Evolutionary conservation across 345 rosid species (phyloP), one percentile per base, ranked within the genome.

Genomic region (Turritis glabra): DNA sequence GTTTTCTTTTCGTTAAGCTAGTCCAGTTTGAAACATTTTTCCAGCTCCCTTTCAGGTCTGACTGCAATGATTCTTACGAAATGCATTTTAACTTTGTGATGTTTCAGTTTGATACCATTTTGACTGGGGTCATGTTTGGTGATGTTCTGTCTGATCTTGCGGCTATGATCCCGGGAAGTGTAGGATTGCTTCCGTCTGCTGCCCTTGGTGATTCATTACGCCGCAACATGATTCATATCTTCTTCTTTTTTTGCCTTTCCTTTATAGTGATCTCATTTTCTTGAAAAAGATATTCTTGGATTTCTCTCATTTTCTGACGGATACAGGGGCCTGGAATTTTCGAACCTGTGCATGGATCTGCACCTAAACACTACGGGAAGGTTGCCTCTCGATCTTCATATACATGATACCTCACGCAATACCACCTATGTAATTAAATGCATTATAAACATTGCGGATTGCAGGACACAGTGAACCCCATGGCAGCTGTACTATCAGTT

Each of bases 141-240:
- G 71, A 73, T 64, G 64, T 73, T 11, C 55, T 73, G 12, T 73
- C 77, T 54, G 65, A 73, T 73, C 71, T 64, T 3, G 71, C 77
- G 19, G 64, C 77, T 30, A 37, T 54, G 37, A 73, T 73, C 30
- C 71, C 77, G 3, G 77, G 56, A 73, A 73, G 77, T 22, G 69
- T 73, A 29, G 71, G 77, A 55, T 33, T 73, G 56, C 71, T 64
- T 64, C 77, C 77, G 64, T 73, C 77, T 54, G 71, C 77, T 43
- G 11, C 71, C 30, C 70, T 73, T 43, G 71, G 77, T n/a, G 48
- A 73, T 64, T 64, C 77, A 0, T 71, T 73, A 29, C 3, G 60
- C 3, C 23, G 29, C n/a, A 2, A 17, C 54, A 21, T 41, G 14
- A 63, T 21, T 14, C 33, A 19, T 3, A 43, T 0, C 19, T 15